Evolutionary conservation across 2,329 filamentous ascomycete genomes (phyloP).

Genomic region (Xylariaceae sp.): DNA sequence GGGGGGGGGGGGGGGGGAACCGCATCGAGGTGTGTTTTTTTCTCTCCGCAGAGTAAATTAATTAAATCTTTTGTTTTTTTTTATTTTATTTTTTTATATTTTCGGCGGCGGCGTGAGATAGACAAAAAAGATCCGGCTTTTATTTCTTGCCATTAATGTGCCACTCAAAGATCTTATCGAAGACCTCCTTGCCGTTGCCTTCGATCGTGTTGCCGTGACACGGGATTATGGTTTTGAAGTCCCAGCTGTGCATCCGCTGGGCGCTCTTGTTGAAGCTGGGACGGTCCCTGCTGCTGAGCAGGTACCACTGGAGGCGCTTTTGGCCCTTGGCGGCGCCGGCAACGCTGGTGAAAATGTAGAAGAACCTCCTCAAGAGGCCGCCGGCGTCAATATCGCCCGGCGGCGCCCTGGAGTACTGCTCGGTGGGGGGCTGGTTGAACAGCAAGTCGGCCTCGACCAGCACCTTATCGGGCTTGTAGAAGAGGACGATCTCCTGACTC

Average conservation of each 20-base stretch:
- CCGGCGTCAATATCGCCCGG: conserved; percentile 38
- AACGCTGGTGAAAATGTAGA: conserved; percentile 54
- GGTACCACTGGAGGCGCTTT: conserved; percentile 79
- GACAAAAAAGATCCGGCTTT: background rate
- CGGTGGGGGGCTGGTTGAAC: conserved; percentile 82
- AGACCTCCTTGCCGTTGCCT: conserved; percentile 64
- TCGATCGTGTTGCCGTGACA: conserved; percentile 92
- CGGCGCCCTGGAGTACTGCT: conserved; percentile 68
- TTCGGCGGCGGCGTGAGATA: background rate
- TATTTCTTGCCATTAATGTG: conserved; percentile 52
- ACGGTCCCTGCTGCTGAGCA: conserved; percentile 55
- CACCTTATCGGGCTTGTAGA: conserved; percentile 70
- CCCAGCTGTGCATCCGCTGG: conserved; percentile 67
- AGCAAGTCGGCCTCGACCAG: conserved; percentile 86
- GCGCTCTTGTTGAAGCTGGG: conserved; percentile 64
- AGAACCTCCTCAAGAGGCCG: conserved; percentile 40
- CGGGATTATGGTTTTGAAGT: conserved; percentile 78
- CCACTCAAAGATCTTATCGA: conserved; percentile 76
- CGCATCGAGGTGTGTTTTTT: no score
- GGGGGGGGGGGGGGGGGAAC: no score
- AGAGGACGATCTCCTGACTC: conserved; percentile 85
- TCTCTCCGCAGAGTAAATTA: no score
- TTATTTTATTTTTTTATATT: background rate
- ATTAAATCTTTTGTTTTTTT: background rate
- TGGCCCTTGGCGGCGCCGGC: conserved; percentile 63